phyloP scores from a whole-genome alignment of 108 stramenopile genomes.

The Nitzschia putrida region DNA sequence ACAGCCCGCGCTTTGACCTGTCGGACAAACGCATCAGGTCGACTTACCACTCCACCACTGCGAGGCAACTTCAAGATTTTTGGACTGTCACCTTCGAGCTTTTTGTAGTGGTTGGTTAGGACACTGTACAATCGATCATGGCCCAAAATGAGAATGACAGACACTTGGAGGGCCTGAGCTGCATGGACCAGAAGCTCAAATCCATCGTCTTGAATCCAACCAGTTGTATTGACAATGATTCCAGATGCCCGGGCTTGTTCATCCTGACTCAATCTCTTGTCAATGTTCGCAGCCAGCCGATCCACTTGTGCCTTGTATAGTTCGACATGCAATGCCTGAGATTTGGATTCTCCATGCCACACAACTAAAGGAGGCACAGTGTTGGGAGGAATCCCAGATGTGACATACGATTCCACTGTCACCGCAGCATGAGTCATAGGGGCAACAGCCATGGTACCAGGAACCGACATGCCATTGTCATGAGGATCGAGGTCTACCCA shows the following conservation, averaged over 20 bases:
- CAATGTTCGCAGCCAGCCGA: conserved; percentile 58
- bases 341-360: conserved; percentile 57
- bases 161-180: conserved; percentile 65
- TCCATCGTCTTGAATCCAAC: conserved; percentile 76
- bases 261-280: conserved; percentile 56
- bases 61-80: conserved; percentile 86
- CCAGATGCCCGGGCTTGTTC: conserved; percentile 71
- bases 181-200: conserved; percentile 67
- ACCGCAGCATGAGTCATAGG: conserved; percentile 60
- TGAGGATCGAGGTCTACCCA: conserved; percentile 81
- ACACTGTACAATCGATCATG: conserved; percentile 89
- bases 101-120: conserved; percentile 67
- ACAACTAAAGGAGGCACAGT: conserved; percentile 62
- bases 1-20: conserved; percentile 57
- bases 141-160: conserved; percentile 79
- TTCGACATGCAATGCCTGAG: conserved; percentile 41
- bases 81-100: conserved; percentile 31
- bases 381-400: conserved; percentile 53
- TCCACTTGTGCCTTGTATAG: conserved; percentile 79
- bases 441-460: conserved; percentile 71
- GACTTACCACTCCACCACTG: conserved; percentile 77
- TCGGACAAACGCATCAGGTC: conserved; percentile 67
- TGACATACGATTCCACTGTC: conserved; percentile 60
- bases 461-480: conserved; percentile 70
- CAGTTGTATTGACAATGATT: conserved; percentile 82